Percentiles rank a stretch among this genome's conserved stretches.
phyloP scores from a whole-genome alignment of 768 basidiomycete species.

The Rhodotorula toruloides region DNA sequence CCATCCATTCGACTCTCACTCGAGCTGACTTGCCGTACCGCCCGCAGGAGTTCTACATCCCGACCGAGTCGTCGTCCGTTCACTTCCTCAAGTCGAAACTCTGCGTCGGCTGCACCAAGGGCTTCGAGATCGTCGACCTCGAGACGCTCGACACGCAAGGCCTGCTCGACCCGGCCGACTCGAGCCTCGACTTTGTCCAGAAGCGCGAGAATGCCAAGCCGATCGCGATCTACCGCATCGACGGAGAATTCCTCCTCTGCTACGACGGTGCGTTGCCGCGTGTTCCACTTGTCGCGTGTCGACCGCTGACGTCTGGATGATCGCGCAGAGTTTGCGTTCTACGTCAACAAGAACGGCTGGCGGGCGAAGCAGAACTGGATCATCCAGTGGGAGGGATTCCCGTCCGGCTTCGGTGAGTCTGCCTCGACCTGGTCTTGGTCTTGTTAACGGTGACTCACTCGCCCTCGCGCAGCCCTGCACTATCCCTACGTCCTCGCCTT shows the following conservation, averaged over 20 bases:
- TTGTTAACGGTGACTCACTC: not conserved
- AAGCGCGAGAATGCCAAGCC: constrained; percentile 82
- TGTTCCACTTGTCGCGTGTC: too few species aligned
- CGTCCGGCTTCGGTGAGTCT: constrained; percentile 85
- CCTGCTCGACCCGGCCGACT: constrained; percentile 84
- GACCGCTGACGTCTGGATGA: constrained; percentile 21
- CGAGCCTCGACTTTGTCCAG: constrained; percentile 84
- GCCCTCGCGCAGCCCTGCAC: constrained; percentile 68
- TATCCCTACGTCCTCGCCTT: constrained; percentile 96
- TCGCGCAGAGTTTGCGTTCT: constrained; percentile 89
- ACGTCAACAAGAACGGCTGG: constrained; percentile 94
- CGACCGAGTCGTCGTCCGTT: constrained; percentile 90
- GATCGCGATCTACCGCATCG: constrained; percentile 93
- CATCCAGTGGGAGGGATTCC: constrained; percentile 93
- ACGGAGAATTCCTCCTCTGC: constrained; percentile 92
- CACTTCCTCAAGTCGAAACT: constrained; percentile 96
- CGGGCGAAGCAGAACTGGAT: constrained; percentile 85
- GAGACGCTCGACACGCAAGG: constrained; percentile 96
- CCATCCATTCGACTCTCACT: not conserved
- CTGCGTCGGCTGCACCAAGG: constrained; percentile 93
- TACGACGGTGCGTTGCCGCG: constrained; percentile 71
- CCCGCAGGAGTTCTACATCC: constrained; percentile 91
- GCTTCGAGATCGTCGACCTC: constrained; percentile 97
- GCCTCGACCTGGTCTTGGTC: not conserved
- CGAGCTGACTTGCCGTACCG: not conserved